Base-by-base conservation (phyloP, 176 grass and related monocot species). In the Paspalum vaginatum region DNA sequence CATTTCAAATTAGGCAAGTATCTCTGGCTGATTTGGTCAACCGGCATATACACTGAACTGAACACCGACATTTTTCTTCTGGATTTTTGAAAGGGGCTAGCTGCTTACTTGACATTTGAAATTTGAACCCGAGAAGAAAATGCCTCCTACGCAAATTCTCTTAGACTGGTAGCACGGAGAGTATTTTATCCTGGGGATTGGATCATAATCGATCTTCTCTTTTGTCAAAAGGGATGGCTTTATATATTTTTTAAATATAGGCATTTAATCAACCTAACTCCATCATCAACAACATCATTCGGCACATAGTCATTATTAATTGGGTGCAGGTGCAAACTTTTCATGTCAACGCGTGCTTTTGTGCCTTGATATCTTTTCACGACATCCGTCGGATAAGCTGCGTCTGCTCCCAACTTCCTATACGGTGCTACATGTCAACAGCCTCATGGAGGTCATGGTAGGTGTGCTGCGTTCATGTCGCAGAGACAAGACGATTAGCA, bases 11-110 rank as follows among this genome's bases (percentile, higher is more conserved):
- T 56, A 27, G 59, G 4, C n/a, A 55, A 4, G 8, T 45, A 69
- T 79, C 45, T 32, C 61, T 32, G 53, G 11, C 38, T 75, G 61
- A 75, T 84, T 41, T 80, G 56, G 69, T 88, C 81, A 88, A 80
- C 39, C 37, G 32, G 22, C 63, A 53, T 80, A 39, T 76, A 32
- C 54, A 70, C 62, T 79, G 61, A 67, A 84, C 70, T 75, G 61
- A 55, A 55, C 39, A 50, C 76, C 40, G 12, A 45, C 43, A 15
- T 2, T 67, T 65, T 57, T 41, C 67, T 67, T 57, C 37, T 32
- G 32, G 3, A 51, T 48, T 66, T 72, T 13, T 7, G 45, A 69
- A 47, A 41, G 9, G 48, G 11, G 25, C 1, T 27, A 39, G 32
- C 21, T 79, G 14, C 21, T 79, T 62, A 45, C 24, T 55, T 76